A percentile compares a stretch with the other conserved stretches of the same genome.
Evolutionary conservation across 495 filamentous ascomycete species (phyloP).

Genomic region (Clavariopsis aquatica): DNA sequence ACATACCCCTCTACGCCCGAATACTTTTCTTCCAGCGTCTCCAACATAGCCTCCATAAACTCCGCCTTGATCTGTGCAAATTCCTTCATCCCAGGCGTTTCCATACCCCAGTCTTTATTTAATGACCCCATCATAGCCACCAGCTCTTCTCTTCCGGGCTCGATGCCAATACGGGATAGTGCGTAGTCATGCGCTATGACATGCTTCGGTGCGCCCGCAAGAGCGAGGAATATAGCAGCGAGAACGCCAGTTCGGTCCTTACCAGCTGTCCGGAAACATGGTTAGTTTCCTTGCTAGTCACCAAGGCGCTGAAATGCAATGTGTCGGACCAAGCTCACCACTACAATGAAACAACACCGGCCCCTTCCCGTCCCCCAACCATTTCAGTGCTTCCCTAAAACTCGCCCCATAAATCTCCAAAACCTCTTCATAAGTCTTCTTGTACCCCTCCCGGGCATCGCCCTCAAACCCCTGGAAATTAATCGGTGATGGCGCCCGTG

Average conservation of each 20-base stretch:
- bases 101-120: constrained; percentile 42
- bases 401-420: constrained; percentile 50
- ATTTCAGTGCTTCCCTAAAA: constrained; percentile 45
- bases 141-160: constrained; percentile 48
- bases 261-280: constrained; percentile 44
- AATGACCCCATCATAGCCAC: constrained; percentile 50
- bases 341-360: constrained; percentile 61
- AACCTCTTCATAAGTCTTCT: constrained; percentile 32
- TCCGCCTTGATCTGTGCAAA: constrained; percentile 31
- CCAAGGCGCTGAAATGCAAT: not conserved
- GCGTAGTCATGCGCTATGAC: constrained; percentile 64
- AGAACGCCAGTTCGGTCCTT: constrained; percentile 68
- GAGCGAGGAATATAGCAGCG: constrained; percentile 57
- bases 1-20: constrained; percentile 59
- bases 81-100: constrained; percentile 37
- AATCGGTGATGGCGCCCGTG: constrained; percentile 2
- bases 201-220: constrained; percentile 59
- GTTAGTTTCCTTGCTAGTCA: too few relatives aligned
- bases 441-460: constrained; percentile 21
- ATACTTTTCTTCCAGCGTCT: constrained; percentile 53
- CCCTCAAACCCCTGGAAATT: constrained; percentile 19
- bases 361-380: constrained; percentile 48
- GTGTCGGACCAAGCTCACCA: constrained; percentile 12
- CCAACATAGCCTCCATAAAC: constrained; percentile 54
- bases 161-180: constrained; percentile 59